Evolutionary conservation across 2,329 filamentous ascomycete species (phyloP), one percentile per base, ranked within the genome.

Genomic region (Westerdykella ornata): DNA sequence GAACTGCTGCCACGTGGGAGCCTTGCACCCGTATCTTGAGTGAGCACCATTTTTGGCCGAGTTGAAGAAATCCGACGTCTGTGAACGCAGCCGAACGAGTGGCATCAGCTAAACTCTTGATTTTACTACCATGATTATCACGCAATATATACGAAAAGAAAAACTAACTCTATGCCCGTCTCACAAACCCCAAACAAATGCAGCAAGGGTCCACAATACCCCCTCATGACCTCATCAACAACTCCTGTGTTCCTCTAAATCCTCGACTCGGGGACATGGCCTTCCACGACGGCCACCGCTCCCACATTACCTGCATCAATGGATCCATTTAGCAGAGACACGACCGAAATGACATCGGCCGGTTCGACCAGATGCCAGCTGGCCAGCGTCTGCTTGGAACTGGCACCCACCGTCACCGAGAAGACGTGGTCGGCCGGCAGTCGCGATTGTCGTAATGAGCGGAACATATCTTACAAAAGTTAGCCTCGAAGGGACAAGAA

Each of bases 351-450:
- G 41, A 97, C 88, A 64, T 97, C 89, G 43, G 81, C 73, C 0
- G 92, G 88, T 63, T 96, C 89, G 7, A 94, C 75, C 9, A 97
- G 71, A 66, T 96, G 89, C 82, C 87, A 96, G 52, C 81, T 82
- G 13, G 92, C 92, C 41, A 94, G 73, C 2, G 92, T 97, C 58
- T 88, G 83, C 73, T 96, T 96, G 41, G 84, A 89, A 67, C 85
- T 92, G 4, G 88, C 84, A 2, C 92, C 92, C 2, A 97, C 87
- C 0, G 88, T 95, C 33, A 94, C 87, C 2, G 88, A 87, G 68
- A 94, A 97, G 48, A 94, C 79, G 57, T 88, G 79, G 28, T 87
- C 62, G 67, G 68, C 48, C 59, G 75, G 65, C 68, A 81, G 60
- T 64, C 76, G 60, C 58, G 75, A 74, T 47, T 72, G 68, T 39